Evolutionary conservation across 768 basidiomycete genomes (phyloP).

Genomic region (Dioszegia crocea): DNA sequence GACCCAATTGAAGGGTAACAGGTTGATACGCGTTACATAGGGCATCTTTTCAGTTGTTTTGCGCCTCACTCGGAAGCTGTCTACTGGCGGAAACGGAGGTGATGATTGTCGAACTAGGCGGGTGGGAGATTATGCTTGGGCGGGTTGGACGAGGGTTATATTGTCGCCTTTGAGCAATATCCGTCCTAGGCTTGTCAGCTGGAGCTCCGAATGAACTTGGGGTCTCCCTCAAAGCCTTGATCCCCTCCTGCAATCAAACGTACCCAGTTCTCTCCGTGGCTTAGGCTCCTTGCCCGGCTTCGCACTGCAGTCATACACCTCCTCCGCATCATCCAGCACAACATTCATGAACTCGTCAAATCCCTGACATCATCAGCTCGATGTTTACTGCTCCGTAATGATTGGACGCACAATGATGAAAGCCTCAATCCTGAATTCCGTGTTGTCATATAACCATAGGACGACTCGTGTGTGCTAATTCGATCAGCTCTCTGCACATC

Average conservation of each 20-base stretch:
- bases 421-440: constrained; percentile 94
- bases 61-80: neutral
- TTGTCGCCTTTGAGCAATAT: constrained; percentile 96
- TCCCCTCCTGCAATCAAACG: constrained; percentile 31
- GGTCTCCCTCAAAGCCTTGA: neutral
- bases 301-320: constrained; percentile 64
- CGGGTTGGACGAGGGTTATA: constrained; percentile 88
- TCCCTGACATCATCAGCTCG: constrained; percentile 57
- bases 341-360: constrained; percentile 99
- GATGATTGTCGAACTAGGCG: neutral
- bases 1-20: neutral
- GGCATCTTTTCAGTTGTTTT: neutral
- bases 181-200: constrained; percentile 60
- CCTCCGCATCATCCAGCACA: constrained; percentile 86
- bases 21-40: too few relatives aligned
- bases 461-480: constrained; percentile 76
- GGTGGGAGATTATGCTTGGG: constrained; percentile 16
- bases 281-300: constrained; percentile 67
- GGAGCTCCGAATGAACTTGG: neutral
- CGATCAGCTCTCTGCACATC: neutral
- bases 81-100: neutral
- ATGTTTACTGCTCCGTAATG: neutral
- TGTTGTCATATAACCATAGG: constrained; percentile 96
- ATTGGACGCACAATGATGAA: constrained; percentile 69
- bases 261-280: constrained; percentile 77